phyloP scores from a whole-genome alignment of 805 yeast genomes.

The Lipomyces kockii region DNA sequence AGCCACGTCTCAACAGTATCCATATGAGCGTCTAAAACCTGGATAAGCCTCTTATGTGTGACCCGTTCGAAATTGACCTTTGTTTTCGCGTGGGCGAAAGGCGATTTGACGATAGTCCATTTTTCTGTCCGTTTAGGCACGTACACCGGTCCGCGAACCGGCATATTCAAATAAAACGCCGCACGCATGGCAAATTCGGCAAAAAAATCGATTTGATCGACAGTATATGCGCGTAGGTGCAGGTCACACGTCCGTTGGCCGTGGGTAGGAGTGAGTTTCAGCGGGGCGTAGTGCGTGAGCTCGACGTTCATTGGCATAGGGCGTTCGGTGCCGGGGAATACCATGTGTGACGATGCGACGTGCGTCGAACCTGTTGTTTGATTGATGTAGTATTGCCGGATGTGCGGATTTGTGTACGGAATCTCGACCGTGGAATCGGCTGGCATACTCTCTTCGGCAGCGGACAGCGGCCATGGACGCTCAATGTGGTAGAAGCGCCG shows the following conservation, averaged over 20 bases:
- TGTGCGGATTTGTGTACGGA: background rate
- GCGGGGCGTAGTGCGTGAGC: constrained; percentile 78
- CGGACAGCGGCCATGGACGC: background rate
- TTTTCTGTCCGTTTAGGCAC: constrained; percentile 74
- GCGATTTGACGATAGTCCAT: constrained; percentile 92
- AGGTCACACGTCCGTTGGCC: constrained; percentile 82
- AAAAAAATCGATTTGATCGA: constrained; percentile 71
- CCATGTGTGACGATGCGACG: constrained; percentile 14
- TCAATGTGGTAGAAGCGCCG: background rate
- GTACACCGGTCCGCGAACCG: constrained; percentile 74
- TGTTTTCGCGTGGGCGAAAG: constrained; percentile 91
- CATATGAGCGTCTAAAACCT: constrained; percentile 82
- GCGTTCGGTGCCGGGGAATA: constrained; percentile 45
- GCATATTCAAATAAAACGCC: constrained; percentile 87
- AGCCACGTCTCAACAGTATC: constrained; percentile 84
- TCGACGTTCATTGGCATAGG: constrained; percentile 88
- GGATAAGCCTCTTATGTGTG: constrained; percentile 74
- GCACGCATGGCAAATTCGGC: constrained; percentile 87
- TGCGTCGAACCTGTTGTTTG: constrained; percentile 43
- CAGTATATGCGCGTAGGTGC: constrained; percentile 65
- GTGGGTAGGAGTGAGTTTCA: constrained; percentile 66
- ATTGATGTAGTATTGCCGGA: constrained; percentile 13
- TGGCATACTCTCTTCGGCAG: background rate
- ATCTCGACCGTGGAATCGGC: background rate
- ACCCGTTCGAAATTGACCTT: constrained; percentile 92